Evolutionary conservation across 305 asterid species (phyloP).

Genomic region (Solanum chacoense): DNA sequence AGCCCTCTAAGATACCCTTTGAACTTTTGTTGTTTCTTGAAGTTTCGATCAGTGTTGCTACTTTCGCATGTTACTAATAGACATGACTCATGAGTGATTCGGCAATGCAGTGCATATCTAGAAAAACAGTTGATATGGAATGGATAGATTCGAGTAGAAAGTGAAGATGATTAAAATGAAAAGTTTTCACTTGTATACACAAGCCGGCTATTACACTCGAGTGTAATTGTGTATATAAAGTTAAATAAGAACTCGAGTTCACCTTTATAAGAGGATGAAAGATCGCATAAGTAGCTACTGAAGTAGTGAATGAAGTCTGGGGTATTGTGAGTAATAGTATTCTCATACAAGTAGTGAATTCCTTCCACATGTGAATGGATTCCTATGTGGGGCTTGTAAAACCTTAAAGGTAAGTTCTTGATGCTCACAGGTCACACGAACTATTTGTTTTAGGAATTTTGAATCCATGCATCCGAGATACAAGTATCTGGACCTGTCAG

Average conservation of each 20-base stretch:
- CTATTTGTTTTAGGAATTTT: neutral
- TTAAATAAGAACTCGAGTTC: neutral
- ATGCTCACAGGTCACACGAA: neutral
- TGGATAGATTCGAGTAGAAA: neutral
- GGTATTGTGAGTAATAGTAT: neutral
- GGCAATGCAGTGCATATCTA: neutral
- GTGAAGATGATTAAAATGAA: neutral
- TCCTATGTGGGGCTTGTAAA: neutral
- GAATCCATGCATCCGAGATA: neutral
- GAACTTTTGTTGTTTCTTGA: neutral
- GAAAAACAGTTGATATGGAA: neutral
- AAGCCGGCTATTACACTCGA: neutral
- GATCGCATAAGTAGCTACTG: no score
- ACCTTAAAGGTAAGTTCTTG: neutral
- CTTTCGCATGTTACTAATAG: neutral
- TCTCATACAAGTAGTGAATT: neutral
- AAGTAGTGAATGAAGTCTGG: neutral
- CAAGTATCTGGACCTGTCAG: no score
- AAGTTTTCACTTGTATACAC: neutral
- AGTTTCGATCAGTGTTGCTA: neutral
- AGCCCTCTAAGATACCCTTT: slow-evolving; percentile 19
- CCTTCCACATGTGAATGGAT: neutral
- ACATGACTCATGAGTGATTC: neutral
- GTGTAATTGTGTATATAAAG: neutral
- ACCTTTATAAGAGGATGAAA: neutral